phyloP scores from a whole-genome alignment of 208 protist genomes.

The Herpetomonas tarakana region DNA sequence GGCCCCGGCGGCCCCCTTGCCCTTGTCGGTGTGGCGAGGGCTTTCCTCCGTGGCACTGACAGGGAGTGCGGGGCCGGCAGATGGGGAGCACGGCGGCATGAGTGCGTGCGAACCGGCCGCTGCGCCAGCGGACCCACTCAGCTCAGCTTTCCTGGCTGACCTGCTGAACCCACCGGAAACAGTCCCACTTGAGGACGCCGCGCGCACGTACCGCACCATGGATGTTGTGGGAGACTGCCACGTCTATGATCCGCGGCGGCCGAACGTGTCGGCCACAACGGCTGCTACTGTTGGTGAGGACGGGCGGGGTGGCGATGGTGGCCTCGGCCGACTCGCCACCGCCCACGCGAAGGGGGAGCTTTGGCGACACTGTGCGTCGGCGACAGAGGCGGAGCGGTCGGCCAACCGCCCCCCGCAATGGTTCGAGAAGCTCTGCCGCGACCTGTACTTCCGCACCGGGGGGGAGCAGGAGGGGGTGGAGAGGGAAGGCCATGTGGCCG shows the following conservation, averaged over 20 bases:
- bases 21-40: too few species aligned
- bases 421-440: constrained; percentile 77
- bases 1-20: too few species aligned
- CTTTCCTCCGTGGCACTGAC: too few species aligned
- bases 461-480: constrained; percentile 30
- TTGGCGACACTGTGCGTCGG: constrained; percentile 42
- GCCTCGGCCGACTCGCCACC: constrained; percentile 19
- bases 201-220: constrained; percentile 81
- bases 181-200: constrained; percentile 56
- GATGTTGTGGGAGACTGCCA: constrained; percentile 65
- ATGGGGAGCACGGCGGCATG: too few species aligned
- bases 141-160: constrained; percentile 48
- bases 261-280: constrained; percentile 31
- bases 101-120: too few species aligned
- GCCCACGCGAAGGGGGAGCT: constrained; percentile 43
- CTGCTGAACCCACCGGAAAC: constrained; percentile 67
- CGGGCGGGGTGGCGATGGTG: neutral
- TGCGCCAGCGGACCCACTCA: too few species aligned
- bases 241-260: constrained; percentile 49
- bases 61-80: too few species aligned
- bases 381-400: constrained; percentile 12
- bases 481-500: constrained; percentile 5
- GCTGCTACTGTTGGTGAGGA: neutral
- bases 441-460: constrained; percentile 77
- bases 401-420: constrained; percentile 50